Base-by-base conservation (phyloP, 2,329 filamentous ascomycete species). In the Davidsoniella virescens region DNA sequence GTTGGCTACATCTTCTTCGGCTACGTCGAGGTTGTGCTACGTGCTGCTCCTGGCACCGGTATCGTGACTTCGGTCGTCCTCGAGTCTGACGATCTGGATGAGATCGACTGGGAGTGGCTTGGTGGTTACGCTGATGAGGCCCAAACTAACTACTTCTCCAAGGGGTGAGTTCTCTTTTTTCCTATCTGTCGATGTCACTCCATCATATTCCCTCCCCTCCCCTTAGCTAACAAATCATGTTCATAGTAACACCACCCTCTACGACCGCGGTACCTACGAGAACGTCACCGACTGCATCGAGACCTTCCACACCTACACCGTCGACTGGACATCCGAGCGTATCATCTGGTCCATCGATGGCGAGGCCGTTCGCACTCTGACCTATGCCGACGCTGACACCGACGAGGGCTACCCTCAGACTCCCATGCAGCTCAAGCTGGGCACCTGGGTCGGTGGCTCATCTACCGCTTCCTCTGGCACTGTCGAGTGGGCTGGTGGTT, bases 1-100 rank as follows among this genome's bases (percentile, higher is more conserved):
- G 73, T 79, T 60, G 88, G 87, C 75, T 96, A 94, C 72, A 86
- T 98, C 64, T 95, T 96, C 84, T 96, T 94, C 64, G 92, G 92
- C 55, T 80, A 80, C 60, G 76, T 95, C 58, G 84, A 93, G 50
- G 78, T 87, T 54, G 77, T 76, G 26, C 69, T 94, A 61, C 82
- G 87, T 65, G 82, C 84, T 38, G 82, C 92, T 23, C 75, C 82
- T 2, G 92, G 90, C 41, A 71, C 70, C 5, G 92, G 92, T 57
- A 84, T 98, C 56, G 84, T 98, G 55, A 95, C 87, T 67, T 88
- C 84, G 56, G 74, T 85, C 39, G 87, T 96, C 40, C 70, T 98
- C 56, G 84, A 94, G 69, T 95, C 86, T 1, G 85, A 93, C 60
- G 77, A 80, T 60, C 72, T 93, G 17, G 87, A 94, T 63, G 87